Base-by-base conservation (phyloP, 2,329 filamentous ascomycete species). In the Phaeosphaeriaceae sp. region DNA sequence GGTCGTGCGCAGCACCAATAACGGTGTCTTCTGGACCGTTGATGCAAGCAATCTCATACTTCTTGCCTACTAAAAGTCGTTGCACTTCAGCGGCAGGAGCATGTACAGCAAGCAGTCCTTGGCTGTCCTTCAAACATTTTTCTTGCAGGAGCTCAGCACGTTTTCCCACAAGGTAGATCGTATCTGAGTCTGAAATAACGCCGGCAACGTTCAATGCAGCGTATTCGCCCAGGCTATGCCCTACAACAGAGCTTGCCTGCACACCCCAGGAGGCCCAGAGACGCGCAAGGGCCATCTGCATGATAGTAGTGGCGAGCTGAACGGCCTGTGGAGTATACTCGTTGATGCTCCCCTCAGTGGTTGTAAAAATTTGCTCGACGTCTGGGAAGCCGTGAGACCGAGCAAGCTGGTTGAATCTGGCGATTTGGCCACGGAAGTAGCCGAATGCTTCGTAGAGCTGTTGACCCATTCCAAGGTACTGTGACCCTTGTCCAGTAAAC, bases 281-380 rank as follows among this genome's bases (percentile, higher is more conserved):
- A 1, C 33, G 49, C 17, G 21, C 40, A 7, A 72, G 36, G 0
- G 68, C 68, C 20, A 85, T 81, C 60, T 84, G 69, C 1, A 80
- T 51, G 51, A 70, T 78, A 2, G 77, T 68, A 2, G 71, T 61
- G 2, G 77, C 80, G 1, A 84, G 68, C 48, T 84, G 82, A 13
- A 65, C 61, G 5, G 48, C 36, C 1, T 50, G 20, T 7, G 65
- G 54, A 22, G n/a, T 22, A 22, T 1, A 40, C 20, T 31, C 54
- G 13, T 10, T 46, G 19, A 25, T 17, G 15, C 7, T 7, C 19
- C 40, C 48, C 20, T 44, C 46, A 5, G 46, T 48, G 40, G 41
- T 9, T 11, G 31, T 7, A 40, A 36, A 22, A 19, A 54, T 15
- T 25, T 47, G 47, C 15, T 6, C 5, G n/a, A 11, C 4, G n/a